Percentiles rank a stretch among this genome's conserved stretches.
Conservation (phyloP, 345 rosid genomes). For the Arabidopsis arenosa region DNA sequence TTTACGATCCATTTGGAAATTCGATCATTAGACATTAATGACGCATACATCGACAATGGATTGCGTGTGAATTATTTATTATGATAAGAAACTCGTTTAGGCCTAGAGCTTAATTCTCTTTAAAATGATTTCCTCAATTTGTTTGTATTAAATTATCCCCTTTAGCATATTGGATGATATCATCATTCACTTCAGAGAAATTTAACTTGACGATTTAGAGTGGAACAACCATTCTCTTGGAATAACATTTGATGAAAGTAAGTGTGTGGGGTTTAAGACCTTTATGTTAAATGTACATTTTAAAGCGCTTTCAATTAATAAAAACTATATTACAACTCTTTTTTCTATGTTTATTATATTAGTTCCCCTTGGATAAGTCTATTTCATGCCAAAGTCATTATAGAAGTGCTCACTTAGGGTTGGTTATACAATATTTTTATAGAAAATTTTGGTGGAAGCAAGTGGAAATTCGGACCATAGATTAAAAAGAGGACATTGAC, state of each 20-base stretch:
- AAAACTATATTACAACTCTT: background rate
- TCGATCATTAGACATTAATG: constrained; percentile 1
- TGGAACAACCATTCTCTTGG: constrained; percentile 2
- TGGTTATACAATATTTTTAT: background rate
- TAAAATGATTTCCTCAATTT: background rate
- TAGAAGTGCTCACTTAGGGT: constrained; percentile 12
- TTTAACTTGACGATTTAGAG: background rate
- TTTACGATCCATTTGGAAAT: background rate
- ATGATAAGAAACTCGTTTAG: background rate
- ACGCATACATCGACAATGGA: background rate
- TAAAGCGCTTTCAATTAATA: background rate
- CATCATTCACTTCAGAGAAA: constrained; percentile 13
- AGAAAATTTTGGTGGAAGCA: constrained; percentile 9
- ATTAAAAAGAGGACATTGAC: constrained; percentile 38
- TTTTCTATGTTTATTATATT: background rate
- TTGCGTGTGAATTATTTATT: background rate
- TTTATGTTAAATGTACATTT: background rate
- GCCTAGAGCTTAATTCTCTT: background rate
- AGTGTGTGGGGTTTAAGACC: constrained; percentile 1
- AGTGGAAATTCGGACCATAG: constrained; percentile 36
- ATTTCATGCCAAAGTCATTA: constrained; percentile 18
- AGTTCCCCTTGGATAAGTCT: background rate
- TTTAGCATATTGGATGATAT: constrained; percentile 4
- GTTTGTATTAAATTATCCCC: background rate
- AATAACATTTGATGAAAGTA: constrained; percentile 17